Conservation (phyloP, 352 stramenopile species). For the Globisporangium barbulae region DNA sequence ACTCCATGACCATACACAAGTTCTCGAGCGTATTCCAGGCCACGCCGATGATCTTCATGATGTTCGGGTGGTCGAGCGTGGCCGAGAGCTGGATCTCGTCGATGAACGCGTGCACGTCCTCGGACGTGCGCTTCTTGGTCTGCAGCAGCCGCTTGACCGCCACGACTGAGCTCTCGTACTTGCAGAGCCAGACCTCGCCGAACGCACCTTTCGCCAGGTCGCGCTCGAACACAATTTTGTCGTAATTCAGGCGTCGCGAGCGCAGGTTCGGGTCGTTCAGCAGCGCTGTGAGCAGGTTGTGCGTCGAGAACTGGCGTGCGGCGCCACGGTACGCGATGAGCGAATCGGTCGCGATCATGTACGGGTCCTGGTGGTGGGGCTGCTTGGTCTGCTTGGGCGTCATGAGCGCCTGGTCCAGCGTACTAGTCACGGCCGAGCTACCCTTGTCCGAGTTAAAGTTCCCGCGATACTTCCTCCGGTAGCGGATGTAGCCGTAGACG, state of each 20-base stretch:
- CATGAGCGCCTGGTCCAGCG: constrained; percentile 11
- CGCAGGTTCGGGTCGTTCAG: constrained; percentile 34
- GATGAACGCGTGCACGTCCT: constrained; percentile 33
- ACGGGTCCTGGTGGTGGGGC: constrained; percentile 4
- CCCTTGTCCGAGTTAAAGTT: constrained; percentile 16
- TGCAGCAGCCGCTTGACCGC: constrained; percentile 52
- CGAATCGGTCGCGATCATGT: constrained; percentile 17
- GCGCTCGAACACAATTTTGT: constrained; percentile 36
- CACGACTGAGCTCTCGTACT: constrained; percentile 32
- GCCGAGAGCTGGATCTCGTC: constrained; percentile 44
- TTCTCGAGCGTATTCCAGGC: constrained; percentile 54
- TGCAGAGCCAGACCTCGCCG: constrained; percentile 53
- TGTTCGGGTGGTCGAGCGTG: constrained; percentile 40
- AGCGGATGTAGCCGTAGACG: neutral
- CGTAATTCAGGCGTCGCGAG: constrained; percentile 32
- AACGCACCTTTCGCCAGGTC: constrained; percentile 43
- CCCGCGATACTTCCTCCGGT: constrained; percentile 12
- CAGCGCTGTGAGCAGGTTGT: constrained; percentile 19
- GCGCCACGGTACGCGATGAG: constrained; percentile 15
- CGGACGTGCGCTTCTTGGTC: constrained; percentile 25
- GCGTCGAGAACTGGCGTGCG: constrained; percentile 11
- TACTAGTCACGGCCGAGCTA: neutral
- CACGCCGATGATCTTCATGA: constrained; percentile 48
- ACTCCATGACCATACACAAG: constrained; percentile 51
- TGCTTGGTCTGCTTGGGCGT: constrained; percentile 7